Evolutionary conservation across 805 yeast species (phyloP).

Genomic region (Yueomyces sinensis): DNA sequence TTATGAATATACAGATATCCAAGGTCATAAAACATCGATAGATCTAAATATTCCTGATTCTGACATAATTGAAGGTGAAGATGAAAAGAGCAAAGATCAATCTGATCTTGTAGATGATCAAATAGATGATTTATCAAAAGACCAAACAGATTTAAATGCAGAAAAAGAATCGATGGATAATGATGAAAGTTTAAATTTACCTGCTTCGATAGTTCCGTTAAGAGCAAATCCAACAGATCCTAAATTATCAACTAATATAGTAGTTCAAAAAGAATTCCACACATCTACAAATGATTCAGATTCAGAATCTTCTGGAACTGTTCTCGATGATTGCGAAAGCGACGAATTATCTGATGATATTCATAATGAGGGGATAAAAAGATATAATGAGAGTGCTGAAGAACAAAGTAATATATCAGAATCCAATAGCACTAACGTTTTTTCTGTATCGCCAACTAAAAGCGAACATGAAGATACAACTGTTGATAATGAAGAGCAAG

Average conservation of each 20-base stretch:
- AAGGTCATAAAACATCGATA: slow-evolving; percentile 50
- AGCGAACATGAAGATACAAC: background rate
- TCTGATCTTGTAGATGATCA: background rate
- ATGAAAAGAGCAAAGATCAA: slow-evolving; percentile 23
- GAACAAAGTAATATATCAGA: background rate
- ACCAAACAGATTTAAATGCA: background rate
- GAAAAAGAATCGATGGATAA: background rate
- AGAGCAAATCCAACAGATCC: background rate
- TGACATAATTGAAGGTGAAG: no score
- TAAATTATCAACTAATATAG: background rate
- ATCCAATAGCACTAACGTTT: background rate
- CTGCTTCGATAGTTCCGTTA: background rate
- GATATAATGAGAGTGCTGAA: background rate
- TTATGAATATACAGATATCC: slow-evolving; percentile 63
- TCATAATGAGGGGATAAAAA: background rate
- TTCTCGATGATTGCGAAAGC: background rate
- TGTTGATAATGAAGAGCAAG: background rate
- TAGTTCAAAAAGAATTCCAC: background rate
- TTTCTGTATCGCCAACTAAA: no score
- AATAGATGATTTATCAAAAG: background rate
- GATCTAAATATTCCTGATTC: slow-evolving; percentile 36
- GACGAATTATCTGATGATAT: background rate
- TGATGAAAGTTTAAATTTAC: background rate
- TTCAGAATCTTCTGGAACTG: background rate
- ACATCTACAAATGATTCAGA: background rate